Evolutionary conservation across 306 rosid genomes (phyloP).

Genomic region (Geum urbanum): DNA sequence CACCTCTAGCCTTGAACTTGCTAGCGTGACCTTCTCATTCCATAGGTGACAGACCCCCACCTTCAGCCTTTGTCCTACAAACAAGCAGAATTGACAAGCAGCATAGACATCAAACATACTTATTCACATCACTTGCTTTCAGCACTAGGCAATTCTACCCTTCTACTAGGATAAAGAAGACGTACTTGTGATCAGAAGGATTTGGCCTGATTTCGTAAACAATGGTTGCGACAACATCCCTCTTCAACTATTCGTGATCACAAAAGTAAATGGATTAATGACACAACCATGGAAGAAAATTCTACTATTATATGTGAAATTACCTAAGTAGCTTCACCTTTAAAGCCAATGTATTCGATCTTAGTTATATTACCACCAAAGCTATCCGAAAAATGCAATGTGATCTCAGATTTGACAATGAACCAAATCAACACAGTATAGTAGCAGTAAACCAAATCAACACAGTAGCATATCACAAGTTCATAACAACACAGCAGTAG

Average conservation of each 20-base stretch:
- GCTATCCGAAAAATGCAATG: conserved; percentile 86
- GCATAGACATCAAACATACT: not conserved
- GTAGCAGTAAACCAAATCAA: no score
- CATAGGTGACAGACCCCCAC: conserved; percentile 73
- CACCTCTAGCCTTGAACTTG: not conserved
- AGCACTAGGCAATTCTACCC: not conserved
- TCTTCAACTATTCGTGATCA: conserved; percentile 56
- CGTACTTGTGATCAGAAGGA: conserved; percentile 99
- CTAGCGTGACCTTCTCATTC: conserved; percentile 40
- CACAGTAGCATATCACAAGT: no score
- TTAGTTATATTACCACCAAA: conserved; percentile 80
- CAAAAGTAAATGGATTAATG: conserved; percentile 16
- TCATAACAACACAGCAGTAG: no score
- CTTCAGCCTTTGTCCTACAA: conserved; percentile 73
- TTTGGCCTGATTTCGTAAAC: conserved; percentile 90
- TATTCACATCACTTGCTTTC: not conserved
- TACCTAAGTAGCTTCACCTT: conserved; percentile 99
- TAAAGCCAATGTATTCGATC: conserved; percentile 89
- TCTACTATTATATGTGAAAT: conserved; percentile 17
- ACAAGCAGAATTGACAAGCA: conserved; percentile 12
- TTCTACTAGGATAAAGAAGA: conserved; percentile 12
- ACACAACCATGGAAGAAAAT: conserved; percentile 5
- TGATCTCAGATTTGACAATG: conserved; percentile 25
- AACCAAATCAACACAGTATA: no score
- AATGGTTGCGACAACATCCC: conserved; percentile 85